A percentile compares a stretch with the other conserved stretches of the same genome.
Conservation (phyloP, 202 grass and related monocot species). For the Zizania palustris region DNA sequence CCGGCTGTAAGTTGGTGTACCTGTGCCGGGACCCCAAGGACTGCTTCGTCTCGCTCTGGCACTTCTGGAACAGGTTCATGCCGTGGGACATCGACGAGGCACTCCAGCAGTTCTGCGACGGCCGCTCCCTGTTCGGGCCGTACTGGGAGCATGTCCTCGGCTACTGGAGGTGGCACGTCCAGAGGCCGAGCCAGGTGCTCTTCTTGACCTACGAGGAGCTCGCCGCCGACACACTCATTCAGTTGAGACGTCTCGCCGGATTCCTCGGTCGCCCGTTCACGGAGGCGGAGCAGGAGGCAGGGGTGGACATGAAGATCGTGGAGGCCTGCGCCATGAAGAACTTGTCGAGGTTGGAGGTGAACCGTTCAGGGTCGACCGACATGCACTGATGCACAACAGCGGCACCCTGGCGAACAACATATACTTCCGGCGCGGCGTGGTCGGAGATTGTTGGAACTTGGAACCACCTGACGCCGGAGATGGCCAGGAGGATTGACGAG, state of each 20-base stretch:
- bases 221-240: background rate
- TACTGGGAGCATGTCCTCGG: constrained; percentile 47
- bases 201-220: constrained; percentile 43
- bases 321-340: constrained; percentile 18
- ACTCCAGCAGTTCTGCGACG: constrained; percentile 32
- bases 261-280: constrained; percentile 23
- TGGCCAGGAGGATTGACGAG: constrained; percentile 26
- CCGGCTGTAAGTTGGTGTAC: constrained; percentile 24
- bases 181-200: constrained; percentile 20
- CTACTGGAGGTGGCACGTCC: constrained; percentile 32
- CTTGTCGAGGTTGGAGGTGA: constrained; percentile 17
- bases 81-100: background rate
- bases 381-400: no score
- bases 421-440: constrained; percentile 14
- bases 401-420: background rate
- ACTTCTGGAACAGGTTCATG: background rate
- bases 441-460: constrained; percentile 25
- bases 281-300: background rate
- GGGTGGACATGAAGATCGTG: constrained; percentile 8
- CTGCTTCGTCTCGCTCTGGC: constrained; percentile 34
- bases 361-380: background rate
- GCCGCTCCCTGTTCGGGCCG: background rate
- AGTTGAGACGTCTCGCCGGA: constrained; percentile 4
- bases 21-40: constrained; percentile 26
- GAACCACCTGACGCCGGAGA: constrained; percentile 24